Conservation (phyloP, 176 grass and related monocot species). For the Phoenix roebelenii region DNA sequence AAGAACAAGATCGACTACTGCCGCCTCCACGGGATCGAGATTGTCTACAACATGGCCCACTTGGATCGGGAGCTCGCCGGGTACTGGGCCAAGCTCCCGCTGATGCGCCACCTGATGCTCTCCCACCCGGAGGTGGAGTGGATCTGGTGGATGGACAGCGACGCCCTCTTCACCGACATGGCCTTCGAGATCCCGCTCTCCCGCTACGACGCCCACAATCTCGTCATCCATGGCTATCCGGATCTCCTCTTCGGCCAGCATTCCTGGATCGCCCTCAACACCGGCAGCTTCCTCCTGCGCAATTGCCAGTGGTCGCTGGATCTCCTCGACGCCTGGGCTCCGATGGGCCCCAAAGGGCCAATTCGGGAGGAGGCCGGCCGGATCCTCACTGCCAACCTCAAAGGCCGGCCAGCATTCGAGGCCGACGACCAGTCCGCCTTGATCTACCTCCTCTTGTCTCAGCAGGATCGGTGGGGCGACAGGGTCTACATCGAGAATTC, state of each 20-base stretch:
- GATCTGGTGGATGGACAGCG: slow-evolving; percentile 79
- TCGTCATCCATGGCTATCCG: slow-evolving; percentile 45
- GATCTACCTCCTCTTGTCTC: slow-evolving; percentile 49
- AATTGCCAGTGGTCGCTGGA: slow-evolving; percentile 89
- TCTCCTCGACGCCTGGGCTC: slow-evolving; percentile 65
- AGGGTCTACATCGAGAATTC: slow-evolving; percentile 64
- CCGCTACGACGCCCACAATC: slow-evolving; percentile 37
- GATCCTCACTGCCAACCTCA: slow-evolving; percentile 36
- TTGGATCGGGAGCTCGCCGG: slow-evolving; percentile 36
- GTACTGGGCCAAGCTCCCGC: slow-evolving; percentile 57
- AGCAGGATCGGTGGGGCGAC: slow-evolving; percentile 46
- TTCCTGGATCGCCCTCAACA: slow-evolving; percentile 45
- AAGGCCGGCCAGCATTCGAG: slow-evolving; percentile 46
- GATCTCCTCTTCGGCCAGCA: slow-evolving; percentile 37
- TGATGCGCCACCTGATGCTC: slow-evolving; percentile 57
- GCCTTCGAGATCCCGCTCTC: slow-evolving; percentile 51
- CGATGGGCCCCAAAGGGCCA: slow-evolving; percentile 44
- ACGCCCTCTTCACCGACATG: slow-evolving; percentile 79
- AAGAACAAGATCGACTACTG: slow-evolving; percentile 89
- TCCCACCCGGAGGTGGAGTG: slow-evolving; percentile 83
- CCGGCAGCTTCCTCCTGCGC: slow-evolving; percentile 60
- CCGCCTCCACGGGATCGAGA: slow-evolving; percentile 61
- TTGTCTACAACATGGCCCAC: slow-evolving; percentile 39
- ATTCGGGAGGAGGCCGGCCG: slow-evolving; percentile 40
- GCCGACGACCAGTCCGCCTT: slow-evolving; percentile 81